A percentile compares a stretch with the other conserved stretches of the same genome.
These are phyloP conservation scores for Metschnikowia continentalis DNA, from an alignment of 805 yeast species.

Conservation along the genomic window DNA sequence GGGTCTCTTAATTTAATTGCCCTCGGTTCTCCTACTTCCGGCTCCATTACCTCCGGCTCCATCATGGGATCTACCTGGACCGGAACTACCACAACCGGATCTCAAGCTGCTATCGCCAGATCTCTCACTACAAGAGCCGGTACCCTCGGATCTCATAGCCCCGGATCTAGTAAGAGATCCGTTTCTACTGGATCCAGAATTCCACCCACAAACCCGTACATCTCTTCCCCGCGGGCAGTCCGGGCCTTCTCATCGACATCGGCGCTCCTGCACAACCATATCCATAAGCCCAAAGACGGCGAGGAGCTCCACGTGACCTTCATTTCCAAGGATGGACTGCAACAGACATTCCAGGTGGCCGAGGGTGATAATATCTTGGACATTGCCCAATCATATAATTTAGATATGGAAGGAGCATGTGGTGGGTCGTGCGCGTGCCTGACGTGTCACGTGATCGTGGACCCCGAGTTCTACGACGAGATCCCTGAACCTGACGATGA, in stretches of 20 bases:
- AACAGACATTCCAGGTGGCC: slow-evolving; percentile 75
- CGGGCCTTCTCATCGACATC: not conserved
- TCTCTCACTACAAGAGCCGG: too few species aligned
- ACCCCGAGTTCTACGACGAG: slow-evolving; percentile 87
- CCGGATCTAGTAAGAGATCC: too few species aligned
- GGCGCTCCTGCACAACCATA: slow-evolving; percentile 68
- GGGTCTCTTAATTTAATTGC: not conserved
- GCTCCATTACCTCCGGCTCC: not conserved
- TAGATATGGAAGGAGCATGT: slow-evolving; percentile 98
- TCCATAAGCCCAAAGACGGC: slow-evolving; percentile 88
- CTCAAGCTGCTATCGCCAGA: too few species aligned
- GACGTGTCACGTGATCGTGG: slow-evolving; percentile 94
- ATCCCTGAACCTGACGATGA: slow-evolving; percentile 96
- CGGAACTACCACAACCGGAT: too few species aligned
- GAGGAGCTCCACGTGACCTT: slow-evolving; percentile 82
- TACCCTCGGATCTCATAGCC: too few species aligned
- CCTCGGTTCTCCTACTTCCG: not conserved
- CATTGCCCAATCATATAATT: slow-evolving; percentile 87
- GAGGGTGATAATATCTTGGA: slow-evolving; percentile 91
- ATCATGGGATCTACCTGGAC: too few species aligned
- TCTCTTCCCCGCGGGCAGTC: too few species aligned
- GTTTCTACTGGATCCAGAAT: too few species aligned
- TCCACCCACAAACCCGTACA: not conserved
- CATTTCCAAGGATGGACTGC: slow-evolving; percentile 87
- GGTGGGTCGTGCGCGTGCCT: slow-evolving; percentile 99